These are phyloP conservation scores for Gynandropsis gynandra DNA, from an alignment of 345 rosid species.

Conservation along the genomic window DNA sequence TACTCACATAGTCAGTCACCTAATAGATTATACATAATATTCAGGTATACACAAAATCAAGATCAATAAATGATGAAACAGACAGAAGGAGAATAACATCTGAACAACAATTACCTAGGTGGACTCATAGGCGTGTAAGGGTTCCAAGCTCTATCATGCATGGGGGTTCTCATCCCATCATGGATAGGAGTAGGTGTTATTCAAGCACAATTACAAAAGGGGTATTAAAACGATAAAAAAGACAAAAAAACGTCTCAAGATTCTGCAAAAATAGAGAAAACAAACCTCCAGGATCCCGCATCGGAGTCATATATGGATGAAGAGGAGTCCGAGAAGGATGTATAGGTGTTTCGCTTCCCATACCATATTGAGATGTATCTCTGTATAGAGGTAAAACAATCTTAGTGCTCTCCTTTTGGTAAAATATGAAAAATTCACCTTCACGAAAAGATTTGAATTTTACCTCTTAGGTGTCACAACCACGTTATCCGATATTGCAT, in stretches of 20 bases:
- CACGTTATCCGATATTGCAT: conserved; percentile 69
- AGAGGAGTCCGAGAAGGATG: conserved; percentile 93
- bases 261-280: conserved; percentile 5
- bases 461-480: conserved; percentile 69
- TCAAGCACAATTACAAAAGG: not conserved
- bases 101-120: conserved; percentile 50
- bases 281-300: conserved; percentile 89
- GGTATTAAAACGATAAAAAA: no score
- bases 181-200: conserved; percentile 87
- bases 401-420: conserved; percentile 1
- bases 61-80: no score
- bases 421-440: not conserved
- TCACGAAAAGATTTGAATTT: conserved; percentile 4
- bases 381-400: conserved; percentile 32
- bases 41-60: conserved; percentile 8
- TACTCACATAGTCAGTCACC: no score
- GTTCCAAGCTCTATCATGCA: conserved; percentile 97
- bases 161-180: conserved; percentile 98
- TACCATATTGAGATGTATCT: conserved; percentile 65
- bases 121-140: conserved; percentile 97
- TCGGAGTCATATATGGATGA: conserved; percentile 90
- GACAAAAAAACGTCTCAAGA: not conserved
- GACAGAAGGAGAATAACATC: not conserved
- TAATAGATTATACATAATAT: no score
- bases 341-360: conserved; percentile 98